These are phyloP conservation scores for Xylaria flabelliformis DNA, from an alignment of 495 filamentous ascomycete species.

Conservation along the genomic window DNA sequence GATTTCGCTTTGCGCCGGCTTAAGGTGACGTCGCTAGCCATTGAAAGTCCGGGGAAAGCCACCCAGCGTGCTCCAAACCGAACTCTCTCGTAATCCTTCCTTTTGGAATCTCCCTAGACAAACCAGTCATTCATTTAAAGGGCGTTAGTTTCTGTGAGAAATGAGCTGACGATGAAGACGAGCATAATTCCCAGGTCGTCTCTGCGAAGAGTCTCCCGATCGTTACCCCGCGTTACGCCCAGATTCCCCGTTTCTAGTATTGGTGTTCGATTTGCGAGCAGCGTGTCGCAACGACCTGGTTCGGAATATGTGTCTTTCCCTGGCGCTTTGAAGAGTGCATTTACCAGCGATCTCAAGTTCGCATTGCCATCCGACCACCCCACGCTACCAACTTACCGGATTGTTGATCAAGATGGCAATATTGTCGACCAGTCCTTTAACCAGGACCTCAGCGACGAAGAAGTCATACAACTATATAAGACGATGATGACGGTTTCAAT, in stretches of 20 bases:
- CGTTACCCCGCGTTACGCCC: conserved; percentile 30
- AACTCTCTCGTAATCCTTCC: conserved; percentile 4
- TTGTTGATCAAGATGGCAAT: conserved; percentile 81
- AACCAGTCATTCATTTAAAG: conserved; percentile 22
- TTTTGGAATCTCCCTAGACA: neutral
- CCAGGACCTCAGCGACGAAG: conserved; percentile 70
- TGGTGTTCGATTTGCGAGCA: conserved; percentile 40
- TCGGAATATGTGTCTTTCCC: conserved; percentile 84
- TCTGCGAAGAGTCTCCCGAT: conserved; percentile 30
- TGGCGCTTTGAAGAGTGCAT: conserved; percentile 92
- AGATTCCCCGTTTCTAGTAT: conserved; percentile 20
- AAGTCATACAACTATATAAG: conserved; percentile 68
- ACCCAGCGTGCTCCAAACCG: conserved; percentile 8
- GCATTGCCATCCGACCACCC: conserved; percentile 68
- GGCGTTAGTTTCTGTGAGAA: conserved; percentile 10
- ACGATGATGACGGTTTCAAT: conserved; percentile 78
- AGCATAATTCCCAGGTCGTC: conserved; percentile 30
- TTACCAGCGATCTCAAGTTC: conserved; percentile 80
- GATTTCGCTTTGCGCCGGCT: conserved; percentile 42
- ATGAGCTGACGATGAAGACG: conserved; percentile 37
- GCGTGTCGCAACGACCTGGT: conserved; percentile 69
- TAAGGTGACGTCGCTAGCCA: conserved; percentile 40
- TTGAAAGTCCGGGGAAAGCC: conserved; percentile 34
- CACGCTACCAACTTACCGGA: conserved; percentile 84
- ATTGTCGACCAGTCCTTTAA: conserved; percentile 72